Conservation (phyloP, 139 green algal genomes). For the Desmodesmus armatus region DNA sequence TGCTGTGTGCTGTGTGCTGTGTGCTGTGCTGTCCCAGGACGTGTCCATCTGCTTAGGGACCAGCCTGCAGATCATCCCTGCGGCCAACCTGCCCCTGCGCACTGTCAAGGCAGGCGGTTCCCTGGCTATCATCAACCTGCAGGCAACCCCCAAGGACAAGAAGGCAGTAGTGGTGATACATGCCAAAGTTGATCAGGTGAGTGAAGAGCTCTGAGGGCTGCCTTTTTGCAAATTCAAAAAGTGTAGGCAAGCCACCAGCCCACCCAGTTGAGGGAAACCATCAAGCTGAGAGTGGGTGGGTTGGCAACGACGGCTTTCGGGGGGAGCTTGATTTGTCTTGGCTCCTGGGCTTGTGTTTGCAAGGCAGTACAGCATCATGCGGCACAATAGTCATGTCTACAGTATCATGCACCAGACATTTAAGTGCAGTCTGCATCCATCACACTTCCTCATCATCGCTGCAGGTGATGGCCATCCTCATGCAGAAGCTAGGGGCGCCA, state of each 20-base stretch:
- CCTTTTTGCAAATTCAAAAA: background rate
- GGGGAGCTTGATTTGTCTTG: background rate
- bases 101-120: conserved; percentile 67
- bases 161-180: conserved; percentile 51
- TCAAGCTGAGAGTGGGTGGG: background rate
- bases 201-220: background rate
- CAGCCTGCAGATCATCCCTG: conserved; percentile 92
- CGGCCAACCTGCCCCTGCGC: conserved; percentile 82
- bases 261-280: background rate
- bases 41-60: conserved; percentile 89
- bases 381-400: background rate
- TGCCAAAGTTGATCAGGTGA: conserved; percentile 47
- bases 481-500: conserved; percentile 50
- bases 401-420: background rate
- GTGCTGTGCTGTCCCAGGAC: conserved; percentile 61
- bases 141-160: conserved; percentile 78
- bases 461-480: conserved; percentile 60
- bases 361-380: background rate
- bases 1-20: no score
- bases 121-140: conserved; percentile 91
- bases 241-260: no score
- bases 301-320: background rate
- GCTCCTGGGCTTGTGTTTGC: background rate
- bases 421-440: background rate
- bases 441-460: background rate